These are phyloP conservation scores for Aspergillus japonicus DNA, from an alignment of 2,329 filamentous ascomycete species.

Conservation along the genomic window DNA sequence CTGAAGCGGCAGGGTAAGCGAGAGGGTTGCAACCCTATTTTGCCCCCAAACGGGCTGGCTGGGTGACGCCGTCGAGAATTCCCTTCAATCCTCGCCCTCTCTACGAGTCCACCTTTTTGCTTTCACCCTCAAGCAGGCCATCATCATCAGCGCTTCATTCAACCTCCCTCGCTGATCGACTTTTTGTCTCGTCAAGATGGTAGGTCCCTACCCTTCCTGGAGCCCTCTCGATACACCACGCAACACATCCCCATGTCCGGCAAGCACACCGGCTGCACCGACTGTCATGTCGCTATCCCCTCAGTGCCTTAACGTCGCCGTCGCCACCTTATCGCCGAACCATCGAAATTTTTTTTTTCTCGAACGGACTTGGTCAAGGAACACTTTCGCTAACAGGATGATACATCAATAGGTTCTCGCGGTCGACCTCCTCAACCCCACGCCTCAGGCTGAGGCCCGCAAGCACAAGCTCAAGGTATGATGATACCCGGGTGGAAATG, in stretches of 20 bases:
- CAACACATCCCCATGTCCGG: not conserved
- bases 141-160: slow-evolving; percentile 42
- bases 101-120: slow-evolving; percentile 36
- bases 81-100: slow-evolving; percentile 37
- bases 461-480: slow-evolving; percentile 99
- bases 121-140: slow-evolving; percentile 38
- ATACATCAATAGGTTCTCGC: slow-evolving; percentile 80
- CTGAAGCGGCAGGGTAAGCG: slow-evolving; percentile 36
- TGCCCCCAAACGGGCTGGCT: slow-evolving; percentile 27
- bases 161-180: slow-evolving; percentile 43
- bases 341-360: slow-evolving; percentile 7
- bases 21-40: slow-evolving; percentile 42
- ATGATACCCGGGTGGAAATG: slow-evolving; percentile 5
- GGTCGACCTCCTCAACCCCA: slow-evolving; percentile 99
- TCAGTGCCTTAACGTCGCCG: slow-evolving; percentile 16
- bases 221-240: slow-evolving; percentile 1
- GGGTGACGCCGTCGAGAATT: slow-evolving; percentile 30
- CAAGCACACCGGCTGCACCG: not conserved
- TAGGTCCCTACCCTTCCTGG: slow-evolving; percentile 27
- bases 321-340: slow-evolving; percentile 13
- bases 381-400: slow-evolving; percentile 20
- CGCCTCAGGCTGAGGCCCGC: slow-evolving; percentile 93
- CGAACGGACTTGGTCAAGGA: not conserved
- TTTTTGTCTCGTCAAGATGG: slow-evolving; percentile 46
- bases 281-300: slow-evolving; percentile 1